These are phyloP conservation scores for Zangia roseola DNA, from an alignment of 768 basidiomycete species.

Conservation along the genomic window DNA sequence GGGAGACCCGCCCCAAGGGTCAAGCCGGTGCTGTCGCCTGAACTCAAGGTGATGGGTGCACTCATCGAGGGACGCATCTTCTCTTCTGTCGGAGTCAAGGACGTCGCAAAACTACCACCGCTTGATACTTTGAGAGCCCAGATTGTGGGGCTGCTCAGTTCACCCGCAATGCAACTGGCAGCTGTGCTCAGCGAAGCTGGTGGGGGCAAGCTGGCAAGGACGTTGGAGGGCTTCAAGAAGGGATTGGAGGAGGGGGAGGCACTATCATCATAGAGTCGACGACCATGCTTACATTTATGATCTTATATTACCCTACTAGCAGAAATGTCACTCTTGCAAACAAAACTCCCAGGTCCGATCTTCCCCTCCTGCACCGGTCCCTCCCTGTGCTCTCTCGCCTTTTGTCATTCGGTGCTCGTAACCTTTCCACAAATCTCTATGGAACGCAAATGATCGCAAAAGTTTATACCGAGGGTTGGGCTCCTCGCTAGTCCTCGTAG, in stretches of 20 bases:
- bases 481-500: constrained; percentile 41
- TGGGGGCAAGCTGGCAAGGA: constrained; percentile 67
- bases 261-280: constrained; percentile 20
- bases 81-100: constrained; percentile 53
- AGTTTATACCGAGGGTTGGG: constrained; percentile 69
- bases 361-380: constrained; percentile 70
- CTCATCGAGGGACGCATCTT: constrained; percentile 77
- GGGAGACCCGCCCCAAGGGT: constrained; percentile 66
- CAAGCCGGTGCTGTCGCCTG: constrained; percentile 55
- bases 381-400: constrained; percentile 70
- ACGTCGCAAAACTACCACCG: constrained; percentile 73
- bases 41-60: constrained; percentile 73
- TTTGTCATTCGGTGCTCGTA: constrained; percentile 96
- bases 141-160: constrained; percentile 79
- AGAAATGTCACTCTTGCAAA: constrained; percentile 28
- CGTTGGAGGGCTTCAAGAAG: constrained; percentile 72
- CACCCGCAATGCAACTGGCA: constrained; percentile 71
- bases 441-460: constrained; percentile 79
- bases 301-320: neutral
- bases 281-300: constrained; percentile 8
- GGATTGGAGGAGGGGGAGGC: constrained; percentile 52
- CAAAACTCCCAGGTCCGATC: constrained; percentile 92
- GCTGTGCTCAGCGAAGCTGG: constrained; percentile 66
- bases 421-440: constrained; percentile 67
- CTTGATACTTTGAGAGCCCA: constrained; percentile 77